phyloP scores from a whole-genome alignment of 371 early-diverging fungal species.

The Lichtheimia corymbifera region DNA sequence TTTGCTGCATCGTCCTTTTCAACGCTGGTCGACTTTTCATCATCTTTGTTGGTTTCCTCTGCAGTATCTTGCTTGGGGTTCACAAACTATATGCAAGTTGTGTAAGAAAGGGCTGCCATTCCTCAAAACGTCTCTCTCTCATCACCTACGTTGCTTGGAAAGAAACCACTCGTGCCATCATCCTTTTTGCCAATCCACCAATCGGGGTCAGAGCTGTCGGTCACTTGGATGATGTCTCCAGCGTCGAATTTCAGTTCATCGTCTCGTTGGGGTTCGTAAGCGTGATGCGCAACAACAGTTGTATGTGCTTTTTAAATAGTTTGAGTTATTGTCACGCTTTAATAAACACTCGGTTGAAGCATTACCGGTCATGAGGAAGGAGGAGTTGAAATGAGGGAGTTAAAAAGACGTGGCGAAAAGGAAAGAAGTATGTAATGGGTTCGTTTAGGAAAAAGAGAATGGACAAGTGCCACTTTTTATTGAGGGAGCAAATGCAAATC shows the following conservation, averaged over 20 bases:
- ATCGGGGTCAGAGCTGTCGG: constrained; percentile 49
- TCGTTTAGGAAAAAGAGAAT: too few species aligned
- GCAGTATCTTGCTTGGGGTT: constrained; percentile 3
- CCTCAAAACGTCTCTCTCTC: constrained; percentile 1
- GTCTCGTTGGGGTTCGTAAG: constrained; percentile 46
- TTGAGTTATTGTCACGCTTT: too few species aligned
- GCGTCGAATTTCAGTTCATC: constrained; percentile 60
- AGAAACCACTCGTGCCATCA: constrained; percentile 62
- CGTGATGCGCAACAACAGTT: constrained; percentile 27
- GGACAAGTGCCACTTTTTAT: too few species aligned
- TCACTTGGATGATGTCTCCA: constrained; percentile 58
- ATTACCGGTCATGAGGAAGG: too few species aligned
- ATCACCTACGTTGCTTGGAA: constrained; percentile 71
- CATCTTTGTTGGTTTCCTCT: constrained; percentile 10
- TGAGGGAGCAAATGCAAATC: too few species aligned
- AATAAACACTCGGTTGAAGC: too few species aligned
- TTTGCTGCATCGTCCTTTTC: neutral
- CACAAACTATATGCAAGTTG: constrained; percentile 25
- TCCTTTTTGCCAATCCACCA: constrained; percentile 72
- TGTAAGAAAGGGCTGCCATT: neutral
- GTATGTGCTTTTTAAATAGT: neutral
- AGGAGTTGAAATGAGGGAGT: too few species aligned
- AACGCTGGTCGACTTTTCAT: neutral
- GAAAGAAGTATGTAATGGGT: too few species aligned
- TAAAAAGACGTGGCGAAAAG: too few species aligned